Percentiles rank a stretch among this genome's conserved stretches.
phyloP scores from a whole-genome alignment of 345 rosid genomes.

The Arabis alpina region DNA sequence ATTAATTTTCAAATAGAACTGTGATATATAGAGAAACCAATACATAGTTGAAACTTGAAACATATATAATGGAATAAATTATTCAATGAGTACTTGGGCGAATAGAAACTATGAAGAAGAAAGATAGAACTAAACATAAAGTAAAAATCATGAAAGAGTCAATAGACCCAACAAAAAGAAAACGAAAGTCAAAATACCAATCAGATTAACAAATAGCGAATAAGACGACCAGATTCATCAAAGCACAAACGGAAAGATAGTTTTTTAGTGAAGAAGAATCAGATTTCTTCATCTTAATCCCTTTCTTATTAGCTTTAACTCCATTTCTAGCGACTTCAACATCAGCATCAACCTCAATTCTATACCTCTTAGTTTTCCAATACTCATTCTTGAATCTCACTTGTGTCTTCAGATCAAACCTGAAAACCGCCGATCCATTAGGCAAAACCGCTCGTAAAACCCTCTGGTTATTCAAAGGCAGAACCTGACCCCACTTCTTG shows the following conservation, averaged over 20 bases:
- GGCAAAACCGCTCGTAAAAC: too few species aligned
- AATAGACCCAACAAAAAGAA: background rate
- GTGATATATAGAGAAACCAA: background rate
- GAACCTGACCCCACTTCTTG: too few species aligned
- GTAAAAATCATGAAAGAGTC: background rate
- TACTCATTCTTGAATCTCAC: constrained; percentile 68
- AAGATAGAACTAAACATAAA: background rate
- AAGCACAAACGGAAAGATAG: constrained; percentile 25
- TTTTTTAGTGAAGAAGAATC: constrained; percentile 30
- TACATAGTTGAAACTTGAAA: too few species aligned
- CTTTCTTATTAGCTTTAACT: constrained; percentile 29
- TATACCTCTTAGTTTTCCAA: constrained; percentile 62
- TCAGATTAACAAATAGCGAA: constrained; percentile 14
- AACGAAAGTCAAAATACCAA: too few species aligned
- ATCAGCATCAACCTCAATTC: constrained; percentile 54
- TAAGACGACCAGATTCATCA: constrained; percentile 30
- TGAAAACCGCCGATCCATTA: too few species aligned
- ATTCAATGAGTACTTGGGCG: background rate
- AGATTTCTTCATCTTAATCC: constrained; percentile 51
- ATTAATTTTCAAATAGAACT: background rate
- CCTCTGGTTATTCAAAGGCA: too few species aligned
- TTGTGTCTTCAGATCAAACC: constrained; percentile 31
- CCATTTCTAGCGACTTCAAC: constrained; percentile 54
- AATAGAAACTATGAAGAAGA: background rate
- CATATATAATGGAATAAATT: background rate